phyloP scores from a whole-genome alignment of 179 eudicot species.

The Pouteria campechiana region DNA sequence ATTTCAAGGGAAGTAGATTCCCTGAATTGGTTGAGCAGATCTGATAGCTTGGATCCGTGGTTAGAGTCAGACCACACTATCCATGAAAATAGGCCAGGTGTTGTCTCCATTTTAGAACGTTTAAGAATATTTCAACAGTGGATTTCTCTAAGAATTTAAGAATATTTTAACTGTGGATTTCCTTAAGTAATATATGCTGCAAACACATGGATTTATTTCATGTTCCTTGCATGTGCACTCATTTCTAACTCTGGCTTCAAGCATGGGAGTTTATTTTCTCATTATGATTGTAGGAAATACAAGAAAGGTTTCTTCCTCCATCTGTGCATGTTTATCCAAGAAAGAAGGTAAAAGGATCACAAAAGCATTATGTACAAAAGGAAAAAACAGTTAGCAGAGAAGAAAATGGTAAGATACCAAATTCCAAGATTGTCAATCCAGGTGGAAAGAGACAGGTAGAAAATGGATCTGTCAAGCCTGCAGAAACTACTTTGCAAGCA shows the following conservation, averaged over 20 bases:
- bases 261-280: no score
- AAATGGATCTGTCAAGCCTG: conserved; percentile 14
- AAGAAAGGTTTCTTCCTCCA: conserved; percentile 73
- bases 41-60: no score
- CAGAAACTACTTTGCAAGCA: background rate
- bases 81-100: no score
- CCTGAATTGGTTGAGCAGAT: no score
- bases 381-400: conserved; percentile 22
- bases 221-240: background rate
- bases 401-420: conserved; percentile 20
- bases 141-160: no score
- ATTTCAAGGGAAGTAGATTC: no score
- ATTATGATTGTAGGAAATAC: conserved; percentile 60
- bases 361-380: conserved; percentile 28
- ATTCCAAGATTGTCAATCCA: conserved; percentile 10
- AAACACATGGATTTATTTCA: background rate
- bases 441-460: conserved; percentile 5
- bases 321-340: conserved; percentile 64
- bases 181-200: background rate
- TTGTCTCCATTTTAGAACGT: background rate
- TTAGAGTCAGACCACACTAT: no score
- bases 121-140: background rate
- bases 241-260: background rate
- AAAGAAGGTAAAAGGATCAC: conserved; percentile 34
- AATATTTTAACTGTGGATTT: background rate